Evolutionary conservation across 163 green algal genomes (phyloP), one percentile per base, ranked within the genome.

Genomic region (Chlorella variabilis): DNA sequence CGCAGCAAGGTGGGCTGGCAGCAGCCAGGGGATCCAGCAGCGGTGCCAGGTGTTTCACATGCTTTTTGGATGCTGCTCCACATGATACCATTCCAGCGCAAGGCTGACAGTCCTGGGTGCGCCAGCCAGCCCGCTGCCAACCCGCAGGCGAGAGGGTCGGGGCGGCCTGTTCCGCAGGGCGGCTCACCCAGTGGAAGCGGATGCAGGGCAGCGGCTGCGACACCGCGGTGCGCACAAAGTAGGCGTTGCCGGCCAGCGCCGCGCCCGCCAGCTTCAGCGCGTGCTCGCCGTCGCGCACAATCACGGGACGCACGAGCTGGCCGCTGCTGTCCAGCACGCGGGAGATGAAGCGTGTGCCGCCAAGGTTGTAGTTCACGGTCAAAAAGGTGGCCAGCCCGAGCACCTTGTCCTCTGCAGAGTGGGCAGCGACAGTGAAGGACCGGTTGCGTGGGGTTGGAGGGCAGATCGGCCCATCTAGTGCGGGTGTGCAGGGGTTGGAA

Each of bases 171-270:
- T n/a, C n/a, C n/a, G n/a, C n/a, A n/a, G n/a, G n/a, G n/a, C n/a
- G n/a, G 0, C 70, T 77, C 61, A 81, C 75, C 75, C 75, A 81
- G 15, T 81, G 56, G 21, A 74, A 38, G 20, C 34, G 6, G 17
- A 81, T 31, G 56, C 73, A 81, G 75, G 61, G 75, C 41, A 81
- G 61, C 4, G 61, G 75, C 7, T 48, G 56, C 34, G 75, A 74
- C 27, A 62, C 34, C 2, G 59, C 59, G 3, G 61, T 81, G 41
- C 59, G 29, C 31, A 65, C 61, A 63, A 81, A 81, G 39, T 59
- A 81, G 20, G 21, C 11, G 33, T 81, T 73, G 29, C 61, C 41
- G 2, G 21, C 11, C 41, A 81, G 42, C 29, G 41, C 61, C 0
- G 75, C 75, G 3, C 11, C 61, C 38, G 21, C 59, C 59, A 81